Evolutionary conservation across 192 early-diverging fungal species (phyloP), one percentile per base, ranked within the genome.

Genomic region (Physocladia obscura): DNA sequence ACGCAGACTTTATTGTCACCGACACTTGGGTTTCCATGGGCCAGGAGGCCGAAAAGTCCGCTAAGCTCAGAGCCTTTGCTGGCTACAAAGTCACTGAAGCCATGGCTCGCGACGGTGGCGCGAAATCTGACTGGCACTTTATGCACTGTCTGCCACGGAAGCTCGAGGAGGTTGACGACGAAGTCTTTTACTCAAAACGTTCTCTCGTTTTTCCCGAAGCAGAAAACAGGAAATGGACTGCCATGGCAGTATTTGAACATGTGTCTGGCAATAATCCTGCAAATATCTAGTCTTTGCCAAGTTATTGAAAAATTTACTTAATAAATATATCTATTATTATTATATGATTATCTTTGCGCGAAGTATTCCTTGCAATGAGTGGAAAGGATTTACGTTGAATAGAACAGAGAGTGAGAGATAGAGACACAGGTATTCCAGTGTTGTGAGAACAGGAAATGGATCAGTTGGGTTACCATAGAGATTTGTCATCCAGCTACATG

Each of bases 11-110:
- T 32, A 91, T 99, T 63, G 88, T 99, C 8, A 99, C 97, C 4
- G 97, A 99, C 70, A 98, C 96, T 3, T 99, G 97, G 97, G 87
- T 99, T 37, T 94, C 92, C 61, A 99, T 99, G 97, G 97, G 97
- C 19, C 92, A 96, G 76, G 96, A 98, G 79, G 74, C 74, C 4
- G 96, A 99, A 76, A 95, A 95, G 85, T 86, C 81, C 2, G 80
- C 91, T 75, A 81, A 92, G 27, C 65, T 97, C 50, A 62, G 80
- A 35, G 91, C 91, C 36, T 99, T 99, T 74, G 76, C 71, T 4
- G 95, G 95, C 0, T 99, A 88, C 82, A 87, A 77, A 75, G 81
- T 99, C 44, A 94, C 96, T 0, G 87, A 86, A 57, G 84, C 91
- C n/a, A 77, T 99, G 86, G 92, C 90, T 15, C 75, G 82, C 31